A percentile compares a stretch with the other conserved stretches of the same genome.
These are phyloP conservation scores for Fusarium agapanthi DNA, from an alignment of 2,329 filamentous ascomycete species.

Conservation along the genomic window DNA sequence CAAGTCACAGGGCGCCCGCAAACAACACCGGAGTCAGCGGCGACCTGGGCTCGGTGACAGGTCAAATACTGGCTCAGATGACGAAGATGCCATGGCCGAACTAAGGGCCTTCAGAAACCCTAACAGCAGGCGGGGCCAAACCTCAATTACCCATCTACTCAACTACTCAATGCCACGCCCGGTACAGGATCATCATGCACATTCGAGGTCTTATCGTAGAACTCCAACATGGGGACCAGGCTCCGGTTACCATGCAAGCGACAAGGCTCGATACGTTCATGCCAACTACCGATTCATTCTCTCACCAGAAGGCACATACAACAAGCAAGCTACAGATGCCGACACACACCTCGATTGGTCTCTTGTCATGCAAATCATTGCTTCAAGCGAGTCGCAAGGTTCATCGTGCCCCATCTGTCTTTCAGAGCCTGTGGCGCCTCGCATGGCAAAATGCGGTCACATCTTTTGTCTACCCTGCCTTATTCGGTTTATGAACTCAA, in stretches of 20 bases:
- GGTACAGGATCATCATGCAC: conserved; percentile 64
- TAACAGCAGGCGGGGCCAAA: conserved; percentile 85
- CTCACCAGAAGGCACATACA: conserved; percentile 81
- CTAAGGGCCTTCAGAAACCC: conserved; percentile 67
- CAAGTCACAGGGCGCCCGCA: conserved; percentile 79
- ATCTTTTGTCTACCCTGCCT: conserved; percentile 96
- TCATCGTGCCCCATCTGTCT: conserved; percentile 95
- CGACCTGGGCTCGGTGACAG: conserved; percentile 64
- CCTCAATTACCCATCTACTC: conserved; percentile 95
- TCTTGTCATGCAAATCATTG: conserved; percentile 89
- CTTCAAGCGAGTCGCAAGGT: conserved; percentile 86
- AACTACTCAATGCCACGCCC: conserved; percentile 86
- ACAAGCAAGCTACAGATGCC: conserved; percentile 81
- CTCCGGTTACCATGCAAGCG: conserved; percentile 87
- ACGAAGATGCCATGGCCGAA: conserved; percentile 91
- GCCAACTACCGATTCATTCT: conserved; percentile 98
- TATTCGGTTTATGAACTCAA: conserved; percentile 94
- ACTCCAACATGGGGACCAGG: conserved; percentile 85
- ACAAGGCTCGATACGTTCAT: conserved; percentile 91
- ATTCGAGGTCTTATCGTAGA: conserved; percentile 68
- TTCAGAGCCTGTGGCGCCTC: conserved; percentile 88
- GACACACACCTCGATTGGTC: conserved; percentile 92
- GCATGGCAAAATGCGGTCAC: conserved; percentile 97
- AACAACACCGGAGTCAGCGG: conserved; percentile 84
- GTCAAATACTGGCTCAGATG: conserved; percentile 58